These are phyloP conservation scores for Rhodosporidiobolus sp. DNA, from an alignment of 768 basidiomycete species.

Conservation along the genomic window DNA sequence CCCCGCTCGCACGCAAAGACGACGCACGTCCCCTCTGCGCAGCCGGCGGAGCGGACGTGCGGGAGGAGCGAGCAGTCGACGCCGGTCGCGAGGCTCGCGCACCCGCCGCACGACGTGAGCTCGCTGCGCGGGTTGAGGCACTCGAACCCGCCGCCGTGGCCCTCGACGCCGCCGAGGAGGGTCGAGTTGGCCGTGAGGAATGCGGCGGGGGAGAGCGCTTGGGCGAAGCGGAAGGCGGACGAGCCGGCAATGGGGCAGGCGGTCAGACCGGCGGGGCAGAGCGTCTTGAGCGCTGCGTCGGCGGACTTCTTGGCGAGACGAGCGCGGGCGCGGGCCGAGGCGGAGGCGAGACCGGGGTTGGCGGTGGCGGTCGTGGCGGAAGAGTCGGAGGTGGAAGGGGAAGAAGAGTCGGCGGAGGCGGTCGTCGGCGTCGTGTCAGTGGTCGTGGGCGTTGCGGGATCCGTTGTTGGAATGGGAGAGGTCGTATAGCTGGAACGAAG, in stretches of 20 bases:
- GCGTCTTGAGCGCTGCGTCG: neutral
- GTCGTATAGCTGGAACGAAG: neutral
- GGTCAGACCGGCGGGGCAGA: neutral
- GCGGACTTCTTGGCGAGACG: neutral
- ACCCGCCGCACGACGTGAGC: slow-evolving; percentile 32
- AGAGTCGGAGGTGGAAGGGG: neutral
- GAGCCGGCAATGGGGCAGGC: slow-evolving; percentile 37
- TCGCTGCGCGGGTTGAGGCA: slow-evolving; percentile 21
- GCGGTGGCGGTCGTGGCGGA: neutral
- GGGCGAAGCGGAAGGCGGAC: neutral
- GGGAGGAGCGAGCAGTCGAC: neutral
- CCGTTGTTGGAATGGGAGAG: neutral
- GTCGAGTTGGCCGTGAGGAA: neutral
- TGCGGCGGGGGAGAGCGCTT: neutral
- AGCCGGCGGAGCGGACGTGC: slow-evolving; percentile 1
- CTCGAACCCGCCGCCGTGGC: neutral
- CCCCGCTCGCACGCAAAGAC: slow-evolving; percentile 12
- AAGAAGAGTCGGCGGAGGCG: neutral
- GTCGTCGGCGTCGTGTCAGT: neutral
- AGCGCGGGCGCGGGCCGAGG: neutral
- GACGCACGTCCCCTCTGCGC: slow-evolving; percentile 11
- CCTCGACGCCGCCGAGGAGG: neutral
- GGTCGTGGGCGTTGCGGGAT: neutral
- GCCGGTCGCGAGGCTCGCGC: slow-evolving; percentile 10
- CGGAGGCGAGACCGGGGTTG: neutral